Conservation (phyloP, 495 filamentous ascomycete species). For the Talaromyces wortmannii region DNA sequence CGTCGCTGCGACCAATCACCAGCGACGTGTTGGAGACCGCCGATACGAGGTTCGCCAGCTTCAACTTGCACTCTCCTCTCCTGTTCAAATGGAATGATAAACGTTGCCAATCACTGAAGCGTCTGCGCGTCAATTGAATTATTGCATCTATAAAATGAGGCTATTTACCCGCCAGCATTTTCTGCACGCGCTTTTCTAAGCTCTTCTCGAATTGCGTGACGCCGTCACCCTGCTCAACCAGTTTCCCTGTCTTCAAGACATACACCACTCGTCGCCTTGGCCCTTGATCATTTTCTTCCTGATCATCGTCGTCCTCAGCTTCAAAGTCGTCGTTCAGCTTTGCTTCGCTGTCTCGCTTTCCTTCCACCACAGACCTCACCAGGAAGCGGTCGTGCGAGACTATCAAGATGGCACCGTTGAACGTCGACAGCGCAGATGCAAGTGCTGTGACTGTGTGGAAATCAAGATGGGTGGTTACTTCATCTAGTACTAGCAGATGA, state of each 20-base stretch:
- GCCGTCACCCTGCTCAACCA: slow-evolving; percentile 49
- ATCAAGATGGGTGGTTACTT: slow-evolving; percentile 82
- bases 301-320: slow-evolving; percentile 39
- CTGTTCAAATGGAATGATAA: too few species aligned
- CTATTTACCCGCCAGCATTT: slow-evolving; percentile 17
- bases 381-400: slow-evolving; percentile 78
- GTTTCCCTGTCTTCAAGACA: slow-evolving; percentile 47
- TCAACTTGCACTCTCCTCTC: too few species aligned
- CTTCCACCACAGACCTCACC: slow-evolving; percentile 61
- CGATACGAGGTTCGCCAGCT: too few species aligned
- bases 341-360: slow-evolving; percentile 36
- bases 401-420: slow-evolving; percentile 63
- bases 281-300: slow-evolving; percentile 31
- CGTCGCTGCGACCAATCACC: too few species aligned
- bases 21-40: too few species aligned
- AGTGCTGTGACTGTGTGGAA: slow-evolving; percentile 68
- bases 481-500: slow-evolving; percentile 72
- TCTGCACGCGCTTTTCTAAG: slow-evolving; percentile 50
- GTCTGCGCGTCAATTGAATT: too few species aligned
- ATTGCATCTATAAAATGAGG: too few species aligned
- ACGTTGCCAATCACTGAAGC: too few species aligned
- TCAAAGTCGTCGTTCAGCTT: slow-evolving; percentile 43
- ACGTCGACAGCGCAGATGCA: slow-evolving; percentile 53
- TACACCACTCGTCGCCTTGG: slow-evolving; percentile 50
- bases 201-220: slow-evolving; percentile 59